Conservation (phyloP, 2,329 filamentous ascomycete genomes). For the Aspergillus sp. region DNA sequence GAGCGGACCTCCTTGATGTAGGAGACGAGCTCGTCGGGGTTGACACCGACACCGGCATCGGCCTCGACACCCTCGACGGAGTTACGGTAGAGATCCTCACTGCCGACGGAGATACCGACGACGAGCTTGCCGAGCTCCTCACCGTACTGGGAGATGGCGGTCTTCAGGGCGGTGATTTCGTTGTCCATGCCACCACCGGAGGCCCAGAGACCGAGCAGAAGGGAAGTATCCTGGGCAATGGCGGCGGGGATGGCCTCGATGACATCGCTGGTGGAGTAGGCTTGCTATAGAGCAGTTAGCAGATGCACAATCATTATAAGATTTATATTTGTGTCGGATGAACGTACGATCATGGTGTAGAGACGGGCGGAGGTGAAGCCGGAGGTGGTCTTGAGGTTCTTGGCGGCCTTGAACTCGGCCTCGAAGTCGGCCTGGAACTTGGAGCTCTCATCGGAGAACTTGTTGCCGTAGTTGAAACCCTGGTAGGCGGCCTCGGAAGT, state of each 20-base stretch:
- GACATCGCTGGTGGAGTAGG: constrained; percentile 62
- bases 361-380: constrained; percentile 52
- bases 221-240: constrained; percentile 73
- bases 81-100: constrained; percentile 81
- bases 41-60: constrained; percentile 63
- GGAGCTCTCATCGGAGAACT: constrained; percentile 42
- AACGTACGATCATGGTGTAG: constrained; percentile 63
- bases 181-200: constrained; percentile 72
- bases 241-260: constrained; percentile 79
- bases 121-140: constrained; percentile 59
- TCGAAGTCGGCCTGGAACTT: constrained; percentile 48
- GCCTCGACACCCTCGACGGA: constrained; percentile 69
- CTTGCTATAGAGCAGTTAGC: constrained; percentile 26
- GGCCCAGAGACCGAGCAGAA: constrained; percentile 83
- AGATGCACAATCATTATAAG: background rate
- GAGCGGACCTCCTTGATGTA: constrained; percentile 72
- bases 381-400: constrained; percentile 34
- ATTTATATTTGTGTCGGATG: background rate
- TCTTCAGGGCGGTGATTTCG: constrained; percentile 71
- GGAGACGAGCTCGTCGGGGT: constrained; percentile 62
- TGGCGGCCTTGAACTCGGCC: constrained; percentile 49
- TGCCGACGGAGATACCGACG: constrained; percentile 81
- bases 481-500: constrained; percentile 41
- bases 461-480: constrained; percentile 54
- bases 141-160: constrained; percentile 70